Evolutionary conservation across 2,329 filamentous ascomycete species (phyloP), one percentile per base, ranked within the genome.

Genomic region (Aspergillus viridinutans): DNA sequence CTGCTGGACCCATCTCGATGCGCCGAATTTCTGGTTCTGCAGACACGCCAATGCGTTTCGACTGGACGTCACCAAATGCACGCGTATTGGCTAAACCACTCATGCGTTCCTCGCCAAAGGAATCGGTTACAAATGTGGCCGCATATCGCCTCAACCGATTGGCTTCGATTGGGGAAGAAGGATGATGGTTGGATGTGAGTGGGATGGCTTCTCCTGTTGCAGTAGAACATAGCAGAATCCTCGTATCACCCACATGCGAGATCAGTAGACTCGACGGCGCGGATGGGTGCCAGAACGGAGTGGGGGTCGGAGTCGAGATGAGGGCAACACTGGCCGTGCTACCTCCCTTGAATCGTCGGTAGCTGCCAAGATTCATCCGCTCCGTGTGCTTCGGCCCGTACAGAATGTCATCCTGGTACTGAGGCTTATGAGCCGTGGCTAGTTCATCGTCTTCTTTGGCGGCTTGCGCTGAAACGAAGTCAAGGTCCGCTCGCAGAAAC

Each of bases 21-120:
- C 89, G 86, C 1, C 84, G 85, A 59, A 97, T 85, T 69, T 97
- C 92, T 0, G 94, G 94, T 74, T 99, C 94, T 1, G 94, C 94
- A 3, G 89, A 92, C 12, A 99, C 93, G 28, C 94, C 94, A 53
- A 97, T 88, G 53, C 93, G 89, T 76, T 99, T 99, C 56, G 87
- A 90, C 35, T 84, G 83, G 76, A 97, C 91, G 77, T 99, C 94
- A 26, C 94, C 94, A 71, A 99, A 97, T 3, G 94, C 84, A 29
- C 94, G 89, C 32, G 90, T 95, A 76, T 99, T 99, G 64, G 94
- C 94, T 0, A 99, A 82, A 0, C 94, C 93, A 14, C 87, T 87
- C 74, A 99, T 94, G 64, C 94, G 91, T 76, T 97, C 92, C 76
- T 99, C 94, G 69, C 94, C 94, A 72, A 99, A 99, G 35, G 90